Conservation (phyloP, 768 basidiomycete species). For the Lentinus brumalis region DNA sequence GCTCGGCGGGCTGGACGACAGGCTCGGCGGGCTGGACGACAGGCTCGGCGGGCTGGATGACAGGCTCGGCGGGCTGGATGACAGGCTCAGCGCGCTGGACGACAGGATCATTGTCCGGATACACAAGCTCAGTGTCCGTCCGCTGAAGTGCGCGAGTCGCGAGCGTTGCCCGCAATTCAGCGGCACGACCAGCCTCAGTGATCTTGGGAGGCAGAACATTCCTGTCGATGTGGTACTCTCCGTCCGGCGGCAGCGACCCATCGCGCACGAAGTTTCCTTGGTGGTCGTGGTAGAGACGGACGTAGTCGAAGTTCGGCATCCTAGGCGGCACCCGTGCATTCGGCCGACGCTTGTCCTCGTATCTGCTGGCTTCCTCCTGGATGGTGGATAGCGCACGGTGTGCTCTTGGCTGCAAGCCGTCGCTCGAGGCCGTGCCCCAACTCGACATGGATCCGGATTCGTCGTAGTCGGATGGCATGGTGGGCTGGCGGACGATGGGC, state of each 20-base stretch:
- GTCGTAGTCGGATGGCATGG: slow-evolving; percentile 7
- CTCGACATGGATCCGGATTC: neutral
- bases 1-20: no score
- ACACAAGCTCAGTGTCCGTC: slow-evolving; percentile 6
- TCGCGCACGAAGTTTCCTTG: slow-evolving; percentile 4
- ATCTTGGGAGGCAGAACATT: slow-evolving; percentile 3
- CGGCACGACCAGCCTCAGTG: neutral
- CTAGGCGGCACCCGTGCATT: neutral
- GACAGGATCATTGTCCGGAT: no score
- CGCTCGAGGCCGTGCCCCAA: neutral
- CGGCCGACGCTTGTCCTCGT: neutral
- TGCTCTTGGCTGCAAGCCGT: neutral
- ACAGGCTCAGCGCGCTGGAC: no score
- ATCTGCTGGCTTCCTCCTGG: neutral
- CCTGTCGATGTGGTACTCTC: slow-evolving; percentile 1
- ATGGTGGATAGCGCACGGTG: slow-evolving; percentile 1
- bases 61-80: no score
- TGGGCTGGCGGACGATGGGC: slow-evolving; percentile 13
- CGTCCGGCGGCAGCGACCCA: slow-evolving; percentile 5
- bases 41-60: no score
- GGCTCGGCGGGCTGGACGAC: no score
- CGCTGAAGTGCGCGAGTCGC: neutral
- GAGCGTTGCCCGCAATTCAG: neutral
- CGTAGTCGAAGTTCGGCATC: neutral
- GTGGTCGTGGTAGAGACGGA: slow-evolving; percentile 5